phyloP scores from a whole-genome alignment of 2,329 filamentous ascomycete genomes.

The Aspergillus sojae region DNA sequence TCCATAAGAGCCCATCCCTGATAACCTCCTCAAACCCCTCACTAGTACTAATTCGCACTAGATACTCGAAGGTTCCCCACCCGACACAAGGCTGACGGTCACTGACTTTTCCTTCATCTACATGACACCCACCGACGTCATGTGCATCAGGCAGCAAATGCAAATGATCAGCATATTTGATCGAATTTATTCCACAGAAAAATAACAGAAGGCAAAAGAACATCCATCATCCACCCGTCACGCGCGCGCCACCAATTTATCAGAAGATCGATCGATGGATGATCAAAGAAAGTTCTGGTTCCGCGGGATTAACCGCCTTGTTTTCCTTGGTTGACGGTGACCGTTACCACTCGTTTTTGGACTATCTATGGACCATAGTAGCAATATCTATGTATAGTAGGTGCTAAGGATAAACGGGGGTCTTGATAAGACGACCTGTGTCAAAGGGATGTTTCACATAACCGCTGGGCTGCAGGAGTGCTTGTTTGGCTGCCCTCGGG shows the following conservation, averaged over 20 bases:
- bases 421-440: background rate
- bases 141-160: background rate
- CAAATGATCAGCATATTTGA: background rate
- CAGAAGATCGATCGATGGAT: slow-evolving; percentile 4
- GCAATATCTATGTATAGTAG: background rate
- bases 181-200: background rate
- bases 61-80: background rate
- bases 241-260: background rate
- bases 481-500: background rate
- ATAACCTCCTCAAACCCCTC: background rate
- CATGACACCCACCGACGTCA: background rate
- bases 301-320: slow-evolving; percentile 18
- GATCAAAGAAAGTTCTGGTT: slow-evolving; percentile 11
- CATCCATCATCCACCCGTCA: background rate
- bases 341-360: background rate
- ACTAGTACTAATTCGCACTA: background rate
- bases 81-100: background rate
- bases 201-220: background rate
- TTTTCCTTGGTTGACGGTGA: slow-evolving; percentile 15
- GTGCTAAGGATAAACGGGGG: background rate
- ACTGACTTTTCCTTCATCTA: background rate
- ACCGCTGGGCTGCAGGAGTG: background rate
- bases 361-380: background rate
- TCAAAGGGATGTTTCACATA: slow-evolving; percentile 1
- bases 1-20: too few relatives aligned